Evolutionary conservation across 2,329 filamentous ascomycete species (phyloP).

Genomic region (Aspergillus sp.): DNA sequence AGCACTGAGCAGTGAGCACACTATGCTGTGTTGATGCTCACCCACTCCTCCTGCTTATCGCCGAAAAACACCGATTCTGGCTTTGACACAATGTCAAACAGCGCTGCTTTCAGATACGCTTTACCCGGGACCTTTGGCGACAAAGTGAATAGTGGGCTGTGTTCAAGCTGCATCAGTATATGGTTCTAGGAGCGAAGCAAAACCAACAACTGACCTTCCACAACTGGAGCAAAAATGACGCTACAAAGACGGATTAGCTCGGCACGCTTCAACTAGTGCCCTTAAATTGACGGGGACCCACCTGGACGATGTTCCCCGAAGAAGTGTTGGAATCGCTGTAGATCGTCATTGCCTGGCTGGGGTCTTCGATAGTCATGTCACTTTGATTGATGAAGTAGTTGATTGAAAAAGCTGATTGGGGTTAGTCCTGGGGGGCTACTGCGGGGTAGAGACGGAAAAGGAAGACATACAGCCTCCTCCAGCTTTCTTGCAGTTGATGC

Average conservation of each 20-base stretch:
- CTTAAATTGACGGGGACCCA: background rate
- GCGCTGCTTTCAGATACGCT: constrained; percentile 22
- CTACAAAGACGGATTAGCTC: constrained; percentile 10
- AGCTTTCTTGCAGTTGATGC: constrained; percentile 23
- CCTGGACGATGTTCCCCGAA: constrained; percentile 18
- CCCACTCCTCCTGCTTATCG: constrained; percentile 13
- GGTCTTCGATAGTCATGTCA: constrained; percentile 23
- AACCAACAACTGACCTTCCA: constrained; percentile 20
- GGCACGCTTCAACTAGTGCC: background rate
- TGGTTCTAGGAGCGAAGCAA: background rate
- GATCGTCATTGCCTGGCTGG: constrained; percentile 10
- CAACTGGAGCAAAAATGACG: constrained; percentile 27
- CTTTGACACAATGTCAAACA: constrained; percentile 22
- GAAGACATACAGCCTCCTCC: constrained; percentile 22
- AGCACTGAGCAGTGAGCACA: background rate
- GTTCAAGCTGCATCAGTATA: background rate
- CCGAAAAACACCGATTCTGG: constrained; percentile 16
- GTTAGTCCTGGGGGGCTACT: background rate
- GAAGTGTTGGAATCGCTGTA: constrained; percentile 22
- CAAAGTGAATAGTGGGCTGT: background rate
- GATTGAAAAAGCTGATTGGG: constrained; percentile 23
- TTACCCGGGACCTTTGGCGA: constrained; percentile 17
- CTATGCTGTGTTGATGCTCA: background rate
- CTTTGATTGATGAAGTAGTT: constrained; percentile 25
- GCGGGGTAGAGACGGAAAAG: no score